phyloP scores from a whole-genome alignment of 2,329 filamentous ascomycete genomes.

The Cryphonectria naterciae region DNA sequence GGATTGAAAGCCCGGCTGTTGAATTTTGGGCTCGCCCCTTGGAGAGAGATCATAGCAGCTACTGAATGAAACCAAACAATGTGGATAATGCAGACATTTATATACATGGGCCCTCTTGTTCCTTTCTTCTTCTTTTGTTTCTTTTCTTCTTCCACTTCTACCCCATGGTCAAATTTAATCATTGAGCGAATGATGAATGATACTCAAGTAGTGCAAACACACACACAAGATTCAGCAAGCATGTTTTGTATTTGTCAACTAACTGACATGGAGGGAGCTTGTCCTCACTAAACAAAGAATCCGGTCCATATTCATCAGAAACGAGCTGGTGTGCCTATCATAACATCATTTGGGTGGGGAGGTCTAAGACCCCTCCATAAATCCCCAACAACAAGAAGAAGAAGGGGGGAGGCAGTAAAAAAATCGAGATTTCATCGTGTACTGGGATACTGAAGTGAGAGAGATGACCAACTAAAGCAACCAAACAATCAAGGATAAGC shows the following conservation, averaged over 20 bases:
- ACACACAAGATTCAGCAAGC: neutral
- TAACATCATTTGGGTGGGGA: neutral
- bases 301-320: neutral
- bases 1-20: neutral
- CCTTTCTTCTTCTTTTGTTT: neutral
- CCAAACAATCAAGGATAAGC: neutral
- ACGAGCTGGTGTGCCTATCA: neutral
- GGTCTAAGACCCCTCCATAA: neutral
- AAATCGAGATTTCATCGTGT: neutral
- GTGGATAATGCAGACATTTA: slow-evolving; percentile 2
- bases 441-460: neutral
- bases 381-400: neutral
- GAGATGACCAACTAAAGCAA: neutral
- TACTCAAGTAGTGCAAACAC: neutral
- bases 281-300: neutral
- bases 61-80: neutral
- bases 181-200: slow-evolving; percentile 5
- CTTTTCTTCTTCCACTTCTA: neutral
- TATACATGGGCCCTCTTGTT: neutral
- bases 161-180: slow-evolving; percentile 8
- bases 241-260: neutral
- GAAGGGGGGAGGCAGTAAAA: neutral
- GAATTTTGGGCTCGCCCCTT: neutral
- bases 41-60: neutral
- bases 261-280: neutral